Evolutionary conservation across 495 filamentous ascomycete genomes (phyloP), one percentile per base, ranked within the genome.

Genomic region (Recurvomyces mirabilis): DNA sequence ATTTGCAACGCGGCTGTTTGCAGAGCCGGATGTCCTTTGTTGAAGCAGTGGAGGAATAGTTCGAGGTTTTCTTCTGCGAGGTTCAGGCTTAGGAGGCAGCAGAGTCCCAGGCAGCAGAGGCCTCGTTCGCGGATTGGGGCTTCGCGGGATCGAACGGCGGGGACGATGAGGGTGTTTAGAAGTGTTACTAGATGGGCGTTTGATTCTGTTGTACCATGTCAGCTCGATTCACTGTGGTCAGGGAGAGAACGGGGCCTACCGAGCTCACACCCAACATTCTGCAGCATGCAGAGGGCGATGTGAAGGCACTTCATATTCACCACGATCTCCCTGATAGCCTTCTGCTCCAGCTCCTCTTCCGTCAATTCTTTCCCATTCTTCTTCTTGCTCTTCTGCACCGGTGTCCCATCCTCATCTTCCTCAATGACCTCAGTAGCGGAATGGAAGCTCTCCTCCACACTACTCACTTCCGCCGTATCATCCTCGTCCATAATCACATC

Each of bases 281-380:
- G 77, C 31, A 99, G 71, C 87, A 94, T 94, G 69, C 86, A 96
- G 55, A 93, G 87, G 18, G 93, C 87, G 53, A 99, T 94, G 57
- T 95, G 85, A 26, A 99, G 72, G 65, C 91, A 95, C 61, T 96
- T 95, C 77, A 94, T 85, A 67, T 96, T 95, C 55, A 96, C 81
- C 68, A 93, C 77, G 58, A 96, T 87, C 60, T 94, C 87, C 43
- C 73, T 74, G 44, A 95, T 72, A 2, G 86, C 79, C 63, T 88
- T 94, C 11, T 74, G 74, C 18, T 72, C 71, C 4, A 65, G 61
- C 43, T 67, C 64, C n/a, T 59, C 58, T 1, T 38, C 18, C 40
- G 47, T 47, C 12, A 41, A 18, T 33, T 46, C 41, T 65, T 49
- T 68, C 60, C n/a, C 56, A 55, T 60, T 71, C 59, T 51, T 74